Evolutionary conservation across 2,329 filamentous ascomycete genomes (phyloP), one percentile per base, ranked within the genome.

Genomic region (Bipolaris gigantea): DNA sequence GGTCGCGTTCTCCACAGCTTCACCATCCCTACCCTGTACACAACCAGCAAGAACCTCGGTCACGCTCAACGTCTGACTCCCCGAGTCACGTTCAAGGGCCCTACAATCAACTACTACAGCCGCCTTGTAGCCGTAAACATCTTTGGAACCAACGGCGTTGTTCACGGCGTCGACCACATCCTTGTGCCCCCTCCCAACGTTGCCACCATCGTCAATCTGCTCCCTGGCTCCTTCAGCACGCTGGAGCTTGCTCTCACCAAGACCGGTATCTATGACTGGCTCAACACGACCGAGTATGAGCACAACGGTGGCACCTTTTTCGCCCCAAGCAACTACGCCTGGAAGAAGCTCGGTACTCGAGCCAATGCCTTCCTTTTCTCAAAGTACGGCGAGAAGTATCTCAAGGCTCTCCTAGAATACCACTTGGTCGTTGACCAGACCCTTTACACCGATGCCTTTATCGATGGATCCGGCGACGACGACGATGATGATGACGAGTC

Each of bases 341-440:
- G 93, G 78, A 70, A 82, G 64, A 84, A 84, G 61, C 85, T 97
- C 1, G 90, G 91, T 0, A 81, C 84, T 1, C 80, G 73, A 50
- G 84, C 88, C 65, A 95, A 93, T 69, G 89, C 86, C 19, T 97
- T 96, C 81, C 80, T 97, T 4, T 97, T 97, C 81, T 89, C 88
- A 54, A 79, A 83, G 25, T 83, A 81, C 48, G 92, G 92, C 1
- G 79, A 82, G 59, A 87, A 87, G 72, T 96, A 90, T 70, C 82
- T 97, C 16, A 85, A 83, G 61, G 90, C 90, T 0, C 77, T 96
- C 41, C 79, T 95, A 15, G 80, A 90, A 76, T 95, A 95, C 70
- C 89, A 93, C 66, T 81, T 92, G 44, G 88, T 88, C 1, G 81
- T 85, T 38, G 85, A 89, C 66, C 81, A 86, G 55, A 92, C 89